These are phyloP conservation scores for Leavenworthia alabamica DNA, from an alignment of 345 rosid species.

Conservation along the genomic window DNA sequence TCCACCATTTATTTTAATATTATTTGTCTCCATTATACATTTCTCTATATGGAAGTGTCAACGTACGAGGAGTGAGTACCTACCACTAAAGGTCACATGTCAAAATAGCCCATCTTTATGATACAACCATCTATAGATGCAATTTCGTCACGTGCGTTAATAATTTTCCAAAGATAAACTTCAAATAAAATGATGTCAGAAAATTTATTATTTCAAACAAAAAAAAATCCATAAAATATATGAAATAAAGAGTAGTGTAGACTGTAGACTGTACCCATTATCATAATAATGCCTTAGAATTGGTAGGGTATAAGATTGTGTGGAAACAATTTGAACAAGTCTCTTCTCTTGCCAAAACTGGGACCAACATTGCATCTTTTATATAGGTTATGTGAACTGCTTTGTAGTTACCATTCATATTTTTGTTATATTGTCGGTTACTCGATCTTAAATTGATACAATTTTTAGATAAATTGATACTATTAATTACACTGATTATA, in stretches of 20 bases:
- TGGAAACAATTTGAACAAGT: constrained; percentile 19
- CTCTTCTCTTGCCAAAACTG: constrained; percentile 3
- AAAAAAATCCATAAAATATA: background rate
- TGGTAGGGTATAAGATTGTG: constrained; percentile 26
- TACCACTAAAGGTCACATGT: constrained; percentile 18
- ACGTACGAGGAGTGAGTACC: constrained; percentile 18
- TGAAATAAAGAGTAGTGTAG: background rate
- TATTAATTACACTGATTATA: too few species aligned
- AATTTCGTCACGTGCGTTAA: constrained; percentile 26
- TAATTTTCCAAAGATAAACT: background rate
- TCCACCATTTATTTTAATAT: background rate
- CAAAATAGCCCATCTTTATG: constrained; percentile 17
- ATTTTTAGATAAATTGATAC: background rate
- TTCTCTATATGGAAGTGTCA: constrained; percentile 6
- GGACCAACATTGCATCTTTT: constrained; percentile 7
- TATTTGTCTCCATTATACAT: background rate
- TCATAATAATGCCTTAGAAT: constrained; percentile 14
- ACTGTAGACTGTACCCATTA: constrained; percentile 10
- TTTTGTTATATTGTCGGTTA: background rate
- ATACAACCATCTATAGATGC: constrained; percentile 22
- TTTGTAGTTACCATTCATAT: background rate
- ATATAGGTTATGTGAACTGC: constrained; percentile 1
- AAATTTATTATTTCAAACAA: background rate
- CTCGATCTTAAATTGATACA: background rate
- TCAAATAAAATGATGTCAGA: background rate